phyloP scores from a whole-genome alignment of 352 stramenopile genomes.

The Pythium coloratum region DNA sequence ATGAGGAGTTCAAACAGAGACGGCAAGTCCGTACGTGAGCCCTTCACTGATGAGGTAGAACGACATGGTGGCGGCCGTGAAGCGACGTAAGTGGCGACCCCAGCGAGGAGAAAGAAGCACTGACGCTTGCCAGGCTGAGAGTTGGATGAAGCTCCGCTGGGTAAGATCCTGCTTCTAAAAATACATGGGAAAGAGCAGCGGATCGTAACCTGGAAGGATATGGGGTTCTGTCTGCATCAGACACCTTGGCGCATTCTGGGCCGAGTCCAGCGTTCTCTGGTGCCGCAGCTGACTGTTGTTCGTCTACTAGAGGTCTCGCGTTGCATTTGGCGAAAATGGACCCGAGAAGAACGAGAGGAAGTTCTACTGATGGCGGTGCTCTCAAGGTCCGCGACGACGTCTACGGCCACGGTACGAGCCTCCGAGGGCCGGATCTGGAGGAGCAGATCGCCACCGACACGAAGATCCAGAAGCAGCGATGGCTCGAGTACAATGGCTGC shows the following conservation, averaged over 20 bases:
- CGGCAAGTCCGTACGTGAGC: slow-evolving; percentile 44
- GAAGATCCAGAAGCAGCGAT: slow-evolving; percentile 49
- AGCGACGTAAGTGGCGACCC: background rate
- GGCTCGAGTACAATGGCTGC: slow-evolving; percentile 44
- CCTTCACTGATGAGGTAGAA: slow-evolving; percentile 75
- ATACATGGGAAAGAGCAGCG: background rate
- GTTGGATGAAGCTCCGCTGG: background rate
- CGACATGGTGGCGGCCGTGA: slow-evolving; percentile 36
- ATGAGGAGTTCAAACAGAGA: background rate
- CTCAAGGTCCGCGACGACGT: slow-evolving; percentile 2
- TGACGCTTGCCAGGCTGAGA: background rate
- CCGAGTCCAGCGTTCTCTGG: background rate
- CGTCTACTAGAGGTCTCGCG: background rate
- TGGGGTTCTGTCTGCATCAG: background rate
- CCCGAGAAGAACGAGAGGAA: background rate
- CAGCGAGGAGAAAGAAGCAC: background rate
- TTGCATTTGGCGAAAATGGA: background rate
- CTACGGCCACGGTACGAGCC: slow-evolving; percentile 2
- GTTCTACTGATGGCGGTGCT: background rate
- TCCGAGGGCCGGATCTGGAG: slow-evolving; percentile 49
- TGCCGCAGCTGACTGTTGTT: background rate
- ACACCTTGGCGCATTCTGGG: background rate
- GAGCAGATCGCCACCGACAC: slow-evolving; percentile 52
- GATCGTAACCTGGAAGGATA: background rate
- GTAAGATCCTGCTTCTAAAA: slow-evolving; percentile 1